Conservation (phyloP, 2,329 filamentous ascomycete genomes). For the Volutella citrinella region DNA sequence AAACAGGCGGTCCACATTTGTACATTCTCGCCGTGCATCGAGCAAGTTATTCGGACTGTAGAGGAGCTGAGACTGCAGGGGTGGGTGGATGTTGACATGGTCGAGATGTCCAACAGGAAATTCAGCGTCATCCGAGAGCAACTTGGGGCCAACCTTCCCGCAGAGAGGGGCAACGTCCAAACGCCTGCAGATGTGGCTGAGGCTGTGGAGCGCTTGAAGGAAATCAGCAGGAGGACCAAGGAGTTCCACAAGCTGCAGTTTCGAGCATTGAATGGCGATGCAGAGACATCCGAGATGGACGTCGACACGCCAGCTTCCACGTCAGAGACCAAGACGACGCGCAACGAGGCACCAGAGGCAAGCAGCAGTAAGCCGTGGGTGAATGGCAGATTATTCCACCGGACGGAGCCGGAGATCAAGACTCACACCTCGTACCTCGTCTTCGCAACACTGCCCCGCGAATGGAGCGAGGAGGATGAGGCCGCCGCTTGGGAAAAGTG, state of each 20-base stretch:
- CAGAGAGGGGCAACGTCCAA: conserved; percentile 69
- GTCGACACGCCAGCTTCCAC: conserved; percentile 30
- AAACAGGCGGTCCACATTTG: conserved; percentile 75
- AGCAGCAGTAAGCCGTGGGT: conserved; percentile 58
- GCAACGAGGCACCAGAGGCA: conserved; percentile 22
- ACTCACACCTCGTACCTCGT: conserved; percentile 96
- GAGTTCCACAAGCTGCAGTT: conserved; percentile 54
- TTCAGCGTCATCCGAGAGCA: conserved; percentile 82
- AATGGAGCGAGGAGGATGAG: conserved; percentile 85
- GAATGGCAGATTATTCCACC: conserved; percentile 74
- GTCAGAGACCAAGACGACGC: conserved; percentile 19
- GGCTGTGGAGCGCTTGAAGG: conserved; percentile 68
- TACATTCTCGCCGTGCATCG: conserved; percentile 95
- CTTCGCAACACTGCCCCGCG: conserved; percentile 83
- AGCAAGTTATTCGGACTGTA: conserved; percentile 88
- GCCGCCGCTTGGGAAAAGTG: conserved; percentile 60
- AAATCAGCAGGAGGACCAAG: conserved; percentile 68
- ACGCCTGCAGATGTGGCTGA: conserved; percentile 74
- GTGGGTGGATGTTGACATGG: conserved; percentile 92
- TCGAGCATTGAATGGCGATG: conserved; percentile 14
- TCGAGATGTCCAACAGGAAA: conserved; percentile 77
- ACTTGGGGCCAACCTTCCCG: conserved; percentile 62
- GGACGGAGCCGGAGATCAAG: conserved; percentile 85
- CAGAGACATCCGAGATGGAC: conserved; percentile 40
- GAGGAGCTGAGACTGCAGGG: conserved; percentile 74